A percentile compares a stretch with the other conserved stretches of the same genome.
Conservation (phyloP, 2,329 filamentous ascomycete species). For the Xylariomycetidae sp. region DNA sequence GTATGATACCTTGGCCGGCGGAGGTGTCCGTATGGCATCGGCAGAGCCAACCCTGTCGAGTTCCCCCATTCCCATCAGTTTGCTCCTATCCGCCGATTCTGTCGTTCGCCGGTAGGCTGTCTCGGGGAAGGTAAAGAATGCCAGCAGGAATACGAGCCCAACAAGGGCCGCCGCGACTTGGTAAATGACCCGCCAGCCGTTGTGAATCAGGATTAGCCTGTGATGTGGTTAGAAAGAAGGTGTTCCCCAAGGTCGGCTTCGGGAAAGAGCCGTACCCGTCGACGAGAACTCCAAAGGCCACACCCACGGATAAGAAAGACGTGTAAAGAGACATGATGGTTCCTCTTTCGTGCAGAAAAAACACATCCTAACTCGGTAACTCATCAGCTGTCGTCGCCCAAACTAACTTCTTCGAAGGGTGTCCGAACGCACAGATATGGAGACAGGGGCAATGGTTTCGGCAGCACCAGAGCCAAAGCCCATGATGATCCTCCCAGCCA, state of each 20-base stretch:
- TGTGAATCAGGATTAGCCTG: slow-evolving; percentile 41
- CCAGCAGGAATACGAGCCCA: slow-evolving; percentile 39
- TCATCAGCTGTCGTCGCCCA: too few species aligned
- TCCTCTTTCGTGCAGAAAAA: slow-evolving; percentile 51
- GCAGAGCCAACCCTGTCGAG: slow-evolving; percentile 12
- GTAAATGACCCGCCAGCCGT: slow-evolving; percentile 46
- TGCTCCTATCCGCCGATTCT: neutral
- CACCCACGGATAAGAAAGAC: slow-evolving; percentile 34
- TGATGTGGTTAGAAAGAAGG: slow-evolving; percentile 1
- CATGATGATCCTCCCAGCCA: slow-evolving; percentile 44
- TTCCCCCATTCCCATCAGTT: slow-evolving; percentile 3
- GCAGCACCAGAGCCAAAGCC: slow-evolving; percentile 48
- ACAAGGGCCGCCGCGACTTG: slow-evolving; percentile 44
- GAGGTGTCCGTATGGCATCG: slow-evolving; percentile 1
- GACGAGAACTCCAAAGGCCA: slow-evolving; percentile 36
- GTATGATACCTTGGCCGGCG: slow-evolving; percentile 24
- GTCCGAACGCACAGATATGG: slow-evolving; percentile 11
- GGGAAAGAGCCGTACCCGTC: slow-evolving; percentile 31
- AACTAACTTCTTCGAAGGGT: too few species aligned
- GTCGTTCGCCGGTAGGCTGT: slow-evolving; percentile 38
- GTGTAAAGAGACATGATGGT: slow-evolving; percentile 43
- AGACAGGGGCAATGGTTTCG: slow-evolving; percentile 36
- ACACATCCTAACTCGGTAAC: slow-evolving; percentile 39
- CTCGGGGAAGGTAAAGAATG: slow-evolving; percentile 49
- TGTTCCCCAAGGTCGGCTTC: neutral